Percentiles rank a stretch among this genome's conserved stretches.
Evolutionary conservation across 116 monocot species (phyloP).

Genomic region (Zostera marina): DNA sequence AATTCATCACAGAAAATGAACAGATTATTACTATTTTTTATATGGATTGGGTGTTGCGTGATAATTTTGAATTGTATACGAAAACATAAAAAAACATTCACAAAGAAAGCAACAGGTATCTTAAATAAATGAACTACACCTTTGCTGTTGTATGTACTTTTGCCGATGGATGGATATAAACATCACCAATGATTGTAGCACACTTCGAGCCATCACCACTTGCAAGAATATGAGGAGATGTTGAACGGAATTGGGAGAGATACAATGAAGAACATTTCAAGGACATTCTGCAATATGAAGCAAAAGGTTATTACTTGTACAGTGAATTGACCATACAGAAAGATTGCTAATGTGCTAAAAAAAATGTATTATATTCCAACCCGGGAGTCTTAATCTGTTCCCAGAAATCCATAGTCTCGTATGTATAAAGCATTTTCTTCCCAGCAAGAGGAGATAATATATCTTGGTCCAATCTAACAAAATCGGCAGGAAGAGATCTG

Average conservation of each 20-base stretch:
- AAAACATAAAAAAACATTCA: background rate
- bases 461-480: constrained; percentile 91
- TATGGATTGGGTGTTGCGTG: no score
- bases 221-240: constrained; percentile 71
- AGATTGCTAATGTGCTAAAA: background rate
- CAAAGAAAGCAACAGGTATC: no score
- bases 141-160: constrained; percentile 91
- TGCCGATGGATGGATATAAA: constrained; percentile 93
- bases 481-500: constrained; percentile 82
- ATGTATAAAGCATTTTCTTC: constrained; percentile 82
- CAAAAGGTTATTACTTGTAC: background rate
- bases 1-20: constrained; percentile 2
- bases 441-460: constrained; percentile 96
- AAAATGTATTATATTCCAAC: constrained; percentile 13
- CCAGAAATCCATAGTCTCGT: constrained; percentile 80
- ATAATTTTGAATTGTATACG: no score
- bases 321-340: background rate
- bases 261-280: constrained; percentile 84
- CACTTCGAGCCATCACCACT: constrained; percentile 27
- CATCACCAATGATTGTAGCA: constrained; percentile 76
- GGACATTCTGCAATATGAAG: constrained; percentile 55
- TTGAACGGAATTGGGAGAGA: constrained; percentile 54
- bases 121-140: constrained; percentile 18
- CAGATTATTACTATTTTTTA: background rate
- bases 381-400: constrained; percentile 97